Evolutionary conservation across 23 red algal genomes (phyloP).

Genomic region (Cyanidium caldarium): DNA sequence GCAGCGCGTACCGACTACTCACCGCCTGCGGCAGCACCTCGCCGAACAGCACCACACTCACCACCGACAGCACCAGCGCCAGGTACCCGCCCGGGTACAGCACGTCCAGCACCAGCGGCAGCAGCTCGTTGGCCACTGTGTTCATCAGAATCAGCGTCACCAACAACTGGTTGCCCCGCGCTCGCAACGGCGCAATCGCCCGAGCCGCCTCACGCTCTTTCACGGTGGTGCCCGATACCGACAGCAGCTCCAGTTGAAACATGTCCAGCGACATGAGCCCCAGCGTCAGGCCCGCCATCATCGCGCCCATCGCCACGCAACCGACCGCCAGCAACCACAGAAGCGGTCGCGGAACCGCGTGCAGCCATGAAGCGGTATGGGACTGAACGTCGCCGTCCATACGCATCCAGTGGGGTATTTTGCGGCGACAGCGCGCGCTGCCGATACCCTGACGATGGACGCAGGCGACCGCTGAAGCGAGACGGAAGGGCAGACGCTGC

Average conservation of each 20-base stretch:
- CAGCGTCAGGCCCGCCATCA: slow-evolving; percentile 27
- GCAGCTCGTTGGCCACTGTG: slow-evolving; percentile 16
- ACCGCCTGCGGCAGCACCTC: slow-evolving; percentile 42
- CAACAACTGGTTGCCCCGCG: slow-evolving; percentile 22
- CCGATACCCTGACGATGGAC: too few species aligned
- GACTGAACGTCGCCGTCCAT: too few species aligned
- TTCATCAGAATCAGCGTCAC: slow-evolving; percentile 35
- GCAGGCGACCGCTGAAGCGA: too few species aligned
- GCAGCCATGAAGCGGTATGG: not conserved
- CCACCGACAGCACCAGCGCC: slow-evolving; percentile 19
- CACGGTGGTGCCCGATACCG: slow-evolving; percentile 8
- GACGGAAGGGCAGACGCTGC: too few species aligned
- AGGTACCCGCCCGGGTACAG: slow-evolving; percentile 15
- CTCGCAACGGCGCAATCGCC: slow-evolving; percentile 15
- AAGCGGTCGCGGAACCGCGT: slow-evolving; percentile 9
- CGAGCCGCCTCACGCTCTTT: slow-evolving; percentile 7
- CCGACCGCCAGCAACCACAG: slow-evolving; percentile 5
- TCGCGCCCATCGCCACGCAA: slow-evolving; percentile 20
- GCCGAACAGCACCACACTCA: slow-evolving; percentile 24
- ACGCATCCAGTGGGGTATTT: too few species aligned
- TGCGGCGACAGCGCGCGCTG: too few species aligned
- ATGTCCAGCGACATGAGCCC: slow-evolving; percentile 49
- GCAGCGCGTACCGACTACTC: slow-evolving; percentile 21
- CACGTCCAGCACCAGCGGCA: slow-evolving; percentile 12
- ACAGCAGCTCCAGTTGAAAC: slow-evolving; percentile 13